A percentile compares a stretch with the other conserved stretches of the same genome.
Conservation (phyloP, 2,329 filamentous ascomycete species). For the Aspergillus sp. region DNA sequence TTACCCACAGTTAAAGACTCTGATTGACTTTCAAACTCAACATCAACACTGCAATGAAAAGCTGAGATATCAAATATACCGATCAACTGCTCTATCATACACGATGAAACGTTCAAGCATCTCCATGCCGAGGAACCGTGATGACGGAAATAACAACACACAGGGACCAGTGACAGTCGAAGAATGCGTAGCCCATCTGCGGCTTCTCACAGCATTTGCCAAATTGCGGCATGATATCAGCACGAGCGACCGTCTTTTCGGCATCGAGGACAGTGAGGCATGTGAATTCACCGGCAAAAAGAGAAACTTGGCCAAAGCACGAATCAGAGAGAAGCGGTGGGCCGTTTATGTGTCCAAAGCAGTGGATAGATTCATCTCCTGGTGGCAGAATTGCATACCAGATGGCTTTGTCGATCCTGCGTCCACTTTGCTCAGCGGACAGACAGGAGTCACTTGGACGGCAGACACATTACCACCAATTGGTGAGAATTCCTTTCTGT, state of each 20-base stretch:
- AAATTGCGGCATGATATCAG: neutral
- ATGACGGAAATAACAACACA: too few species aligned
- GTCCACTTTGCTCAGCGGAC: neutral
- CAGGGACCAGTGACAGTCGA: neutral
- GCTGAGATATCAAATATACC: too few species aligned
- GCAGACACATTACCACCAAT: neutral
- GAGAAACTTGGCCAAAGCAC: neutral
- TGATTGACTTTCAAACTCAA: too few species aligned
- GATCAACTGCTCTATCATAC: too few species aligned
- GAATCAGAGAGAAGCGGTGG: neutral
- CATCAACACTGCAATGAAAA: too few species aligned
- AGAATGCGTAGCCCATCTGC: neutral
- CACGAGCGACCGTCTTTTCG: neutral
- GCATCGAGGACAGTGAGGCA: neutral
- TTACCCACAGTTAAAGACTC: too few species aligned
- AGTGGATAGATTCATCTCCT: neutral
- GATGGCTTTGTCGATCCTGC: neutral
- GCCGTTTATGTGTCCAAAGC: neutral
- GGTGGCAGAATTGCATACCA: neutral
- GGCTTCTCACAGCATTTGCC: neutral
- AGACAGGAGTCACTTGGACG: neutral
- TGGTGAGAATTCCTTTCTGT: neutral
- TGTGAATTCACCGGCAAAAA: neutral
- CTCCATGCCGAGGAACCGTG: too few species aligned
- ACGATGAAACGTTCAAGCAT: too few species aligned